Base-by-base conservation (phyloP, 75 land plant genomes). In the Picea glauca region DNA sequence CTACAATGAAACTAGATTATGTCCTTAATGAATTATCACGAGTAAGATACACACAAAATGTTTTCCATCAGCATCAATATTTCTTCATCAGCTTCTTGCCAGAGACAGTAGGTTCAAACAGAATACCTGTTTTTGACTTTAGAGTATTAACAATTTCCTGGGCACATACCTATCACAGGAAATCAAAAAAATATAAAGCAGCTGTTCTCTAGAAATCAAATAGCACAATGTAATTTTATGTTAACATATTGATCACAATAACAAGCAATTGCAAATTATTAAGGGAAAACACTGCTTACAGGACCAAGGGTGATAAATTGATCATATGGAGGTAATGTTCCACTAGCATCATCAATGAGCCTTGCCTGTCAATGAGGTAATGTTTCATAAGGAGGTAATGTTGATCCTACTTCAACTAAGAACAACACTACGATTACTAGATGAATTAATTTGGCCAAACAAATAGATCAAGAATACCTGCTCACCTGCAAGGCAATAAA, bases 291-390 rank as follows among this genome's bases (percentile, higher is more conserved):
- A 72, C 15, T 23, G 31, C 80, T 76, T 78, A 87, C 88, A 62
- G 88, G 88, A 65, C 88, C 88, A 78, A 87, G 87, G 4, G 87
- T 81, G 54, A 87, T 79, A 74, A 77, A 84, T 61, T 87, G 87
- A 58, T 87, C 88, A 56, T 84, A 87, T 14, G 88, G 88, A 40
- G 88, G 88, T 56, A 87, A 78, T 60, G 87, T 87, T 72, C 88
- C 88, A 59, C 83, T 87, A 20, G 85, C 87, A 72, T 87, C 88
- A 72, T 87, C 88, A 43, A 87, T 84, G 31, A 87, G 70, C 76
- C 88, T 78, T 76, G 88, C 88, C 88, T 87, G 58, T 23, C 76
- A 76, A 46, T 18, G 23, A 54, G 57, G 61, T 54, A 32, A 58
- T 62, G 78, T 64, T 32, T n/a, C 40, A 75, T 26, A 15, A 63